These are phyloP conservation scores for Lachnellula cervina DNA, from an alignment of 2,329 filamentous ascomycete species.

Conservation along the genomic window DNA sequence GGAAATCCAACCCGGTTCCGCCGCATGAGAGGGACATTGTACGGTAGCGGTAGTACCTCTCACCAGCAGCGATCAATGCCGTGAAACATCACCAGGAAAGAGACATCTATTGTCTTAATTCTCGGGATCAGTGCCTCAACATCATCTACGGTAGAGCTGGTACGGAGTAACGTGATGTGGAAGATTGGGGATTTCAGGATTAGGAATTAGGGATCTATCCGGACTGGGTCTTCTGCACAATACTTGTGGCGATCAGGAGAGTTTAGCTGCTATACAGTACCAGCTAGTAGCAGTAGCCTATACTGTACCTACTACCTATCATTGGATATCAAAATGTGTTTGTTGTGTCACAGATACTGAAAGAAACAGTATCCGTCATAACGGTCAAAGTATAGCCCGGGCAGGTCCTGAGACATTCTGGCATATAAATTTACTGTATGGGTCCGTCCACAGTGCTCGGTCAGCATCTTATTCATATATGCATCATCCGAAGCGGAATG, in stretches of 20 bases:
- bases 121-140: not conserved
- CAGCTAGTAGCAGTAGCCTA: too few species aligned
- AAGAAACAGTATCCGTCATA: not conserved
- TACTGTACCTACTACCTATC: too few species aligned
- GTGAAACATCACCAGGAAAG: slow-evolving; percentile 14
- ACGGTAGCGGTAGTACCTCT: not conserved
- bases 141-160: not conserved
- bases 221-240: not conserved
- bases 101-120: not conserved
- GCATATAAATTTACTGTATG: slow-evolving; percentile 6
- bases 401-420: not conserved
- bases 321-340: too few species aligned
- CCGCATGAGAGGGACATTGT: slow-evolving; percentile 1
- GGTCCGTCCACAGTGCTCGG: slow-evolving; percentile 4
- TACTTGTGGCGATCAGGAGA: not conserved
- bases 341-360: too few species aligned
- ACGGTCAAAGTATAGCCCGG: slow-evolving; percentile 3
- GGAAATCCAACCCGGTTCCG: slow-evolving; percentile 2
- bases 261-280: too few species aligned
- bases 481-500: not conserved
- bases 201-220: not conserved
- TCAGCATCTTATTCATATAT: slow-evolving; percentile 6
- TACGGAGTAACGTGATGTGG: not conserved
- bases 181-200: not conserved
- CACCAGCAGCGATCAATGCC: slow-evolving; percentile 4